Evolutionary conservation across 202 grass and related monocot species (phyloP).

Genomic region (Digitaria exilis): DNA sequence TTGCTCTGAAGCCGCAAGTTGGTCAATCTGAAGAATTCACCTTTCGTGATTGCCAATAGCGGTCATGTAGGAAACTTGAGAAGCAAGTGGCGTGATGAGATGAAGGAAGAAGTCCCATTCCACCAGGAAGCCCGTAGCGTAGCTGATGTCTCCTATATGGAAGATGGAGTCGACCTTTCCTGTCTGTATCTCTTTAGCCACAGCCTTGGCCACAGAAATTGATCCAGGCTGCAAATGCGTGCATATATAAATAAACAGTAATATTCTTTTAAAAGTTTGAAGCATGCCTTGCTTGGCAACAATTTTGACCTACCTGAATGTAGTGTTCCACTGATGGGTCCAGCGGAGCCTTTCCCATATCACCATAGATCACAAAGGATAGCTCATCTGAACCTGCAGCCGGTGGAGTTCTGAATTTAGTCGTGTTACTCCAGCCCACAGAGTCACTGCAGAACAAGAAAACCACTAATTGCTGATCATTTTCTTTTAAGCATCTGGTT

Average conservation of each 20-base stretch:
- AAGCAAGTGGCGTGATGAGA: conserved; percentile 69
- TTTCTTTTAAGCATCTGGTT: background rate
- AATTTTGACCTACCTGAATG: conserved; percentile 60
- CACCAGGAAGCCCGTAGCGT: conserved; percentile 80
- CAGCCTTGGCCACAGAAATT: conserved; percentile 55
- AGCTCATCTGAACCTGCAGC: conserved; percentile 60
- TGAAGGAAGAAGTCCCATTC: conserved; percentile 93
- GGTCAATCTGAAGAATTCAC: conserved; percentile 29
- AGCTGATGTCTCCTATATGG: conserved; percentile 93
- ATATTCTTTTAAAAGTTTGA: background rate
- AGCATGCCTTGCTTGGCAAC: background rate
- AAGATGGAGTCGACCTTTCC: conserved; percentile 73
- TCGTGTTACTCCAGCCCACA: conserved; percentile 67
- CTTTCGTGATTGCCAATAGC: conserved; percentile 92
- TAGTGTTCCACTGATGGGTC: conserved; percentile 83
- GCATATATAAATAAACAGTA: background rate
- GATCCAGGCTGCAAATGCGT: conserved; percentile 69
- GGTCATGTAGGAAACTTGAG: conserved; percentile 87
- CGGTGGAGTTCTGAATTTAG: conserved; percentile 67
- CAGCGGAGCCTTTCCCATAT: conserved; percentile 95
- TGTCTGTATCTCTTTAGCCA: conserved; percentile 49
- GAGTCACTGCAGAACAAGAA: conserved; percentile 53
- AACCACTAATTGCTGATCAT: background rate
- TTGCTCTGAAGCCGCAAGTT: background rate
- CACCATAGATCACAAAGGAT: conserved; percentile 68